Evolutionary conservation across 257 asterid genomes (phyloP).

Genomic region (Phtheirospermum japonicum): DNA sequence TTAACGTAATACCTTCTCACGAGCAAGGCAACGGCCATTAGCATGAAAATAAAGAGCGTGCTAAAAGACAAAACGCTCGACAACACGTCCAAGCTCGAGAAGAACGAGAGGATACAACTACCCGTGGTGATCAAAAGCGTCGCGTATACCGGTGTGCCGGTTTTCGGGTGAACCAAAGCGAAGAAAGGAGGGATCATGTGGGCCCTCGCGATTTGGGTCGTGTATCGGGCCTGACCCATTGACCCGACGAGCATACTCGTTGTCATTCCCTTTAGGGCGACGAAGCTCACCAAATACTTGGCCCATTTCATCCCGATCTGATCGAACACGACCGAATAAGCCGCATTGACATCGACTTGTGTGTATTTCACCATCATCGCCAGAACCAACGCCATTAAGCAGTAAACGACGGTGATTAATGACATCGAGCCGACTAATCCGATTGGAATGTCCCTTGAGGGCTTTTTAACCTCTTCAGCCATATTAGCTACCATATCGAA

Average conservation of each 20-base stretch:
- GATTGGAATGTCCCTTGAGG: slow-evolving; percentile 77
- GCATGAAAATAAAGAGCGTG: slow-evolving; percentile 93
- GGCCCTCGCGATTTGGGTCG: slow-evolving; percentile 88
- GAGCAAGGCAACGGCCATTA: slow-evolving; percentile 93
- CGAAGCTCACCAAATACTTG: slow-evolving; percentile 72
- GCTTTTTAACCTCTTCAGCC: slow-evolving; percentile 94
- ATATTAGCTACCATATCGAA: slow-evolving; percentile 92
- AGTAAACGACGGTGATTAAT: slow-evolving; percentile 66
- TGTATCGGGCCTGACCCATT: slow-evolving; percentile 96
- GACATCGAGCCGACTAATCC: slow-evolving; percentile 93
- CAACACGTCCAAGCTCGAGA: slow-evolving; percentile 84
- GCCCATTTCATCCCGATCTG: slow-evolving; percentile 79
- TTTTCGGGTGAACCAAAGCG: slow-evolving; percentile 78
- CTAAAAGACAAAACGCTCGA: slow-evolving; percentile 80
- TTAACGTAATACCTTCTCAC: slow-evolving; percentile 71
- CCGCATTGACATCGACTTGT: slow-evolving; percentile 70
- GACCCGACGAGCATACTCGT: slow-evolving; percentile 93
- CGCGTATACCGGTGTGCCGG: slow-evolving; percentile 83
- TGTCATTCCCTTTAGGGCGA: slow-evolving; percentile 94
- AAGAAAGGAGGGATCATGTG: slow-evolving; percentile 96
- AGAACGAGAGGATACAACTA: slow-evolving; percentile 72
- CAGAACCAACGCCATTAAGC: slow-evolving; percentile 75
- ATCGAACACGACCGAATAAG: slow-evolving; percentile 79
- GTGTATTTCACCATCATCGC: slow-evolving; percentile 75
- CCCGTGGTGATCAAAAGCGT: slow-evolving; percentile 66